A percentile compares a stretch with the other conserved stretches of the same genome.
phyloP scores from a whole-genome alignment of 75 land plant species.

The Azolla pinnata region DNA sequence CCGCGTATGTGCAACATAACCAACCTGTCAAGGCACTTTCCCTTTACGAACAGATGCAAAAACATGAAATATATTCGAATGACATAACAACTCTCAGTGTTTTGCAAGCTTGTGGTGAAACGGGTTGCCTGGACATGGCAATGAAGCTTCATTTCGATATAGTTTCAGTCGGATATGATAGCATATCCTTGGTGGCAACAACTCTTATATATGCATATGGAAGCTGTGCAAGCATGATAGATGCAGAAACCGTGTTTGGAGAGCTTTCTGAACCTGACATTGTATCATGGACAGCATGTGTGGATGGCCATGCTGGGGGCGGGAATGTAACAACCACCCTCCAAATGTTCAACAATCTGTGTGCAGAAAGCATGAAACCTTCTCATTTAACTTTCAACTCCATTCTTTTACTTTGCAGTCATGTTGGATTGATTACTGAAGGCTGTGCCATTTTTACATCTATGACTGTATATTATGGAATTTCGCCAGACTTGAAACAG shows the following conservation, averaged over 20 bases:
- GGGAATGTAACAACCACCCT: neutral
- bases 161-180: neutral
- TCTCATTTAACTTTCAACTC: neutral
- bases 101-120: constrained; percentile 12
- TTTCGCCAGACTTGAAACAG: neutral
- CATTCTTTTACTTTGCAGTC: neutral
- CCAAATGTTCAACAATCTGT: neutral
- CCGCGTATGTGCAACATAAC: constrained; percentile 14
- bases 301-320: neutral
- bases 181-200: neutral
- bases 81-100: constrained; percentile 7
- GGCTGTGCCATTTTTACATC: neutral
- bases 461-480: neutral
- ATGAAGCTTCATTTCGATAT: neutral
- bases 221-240: constrained; percentile 3
- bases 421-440: neutral
- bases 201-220: neutral
- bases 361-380: neutral
- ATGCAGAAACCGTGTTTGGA: neutral
- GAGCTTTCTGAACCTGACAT: neutral
- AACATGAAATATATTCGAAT: constrained; percentile 4
- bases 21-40: neutral
- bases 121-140: constrained; percentile 8
- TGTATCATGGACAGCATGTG: neutral
- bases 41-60: constrained; percentile 11